These are phyloP conservation scores for Zoysia matrella DNA, from an alignment of 202 grass and related monocot species.

Conservation along the genomic window DNA sequence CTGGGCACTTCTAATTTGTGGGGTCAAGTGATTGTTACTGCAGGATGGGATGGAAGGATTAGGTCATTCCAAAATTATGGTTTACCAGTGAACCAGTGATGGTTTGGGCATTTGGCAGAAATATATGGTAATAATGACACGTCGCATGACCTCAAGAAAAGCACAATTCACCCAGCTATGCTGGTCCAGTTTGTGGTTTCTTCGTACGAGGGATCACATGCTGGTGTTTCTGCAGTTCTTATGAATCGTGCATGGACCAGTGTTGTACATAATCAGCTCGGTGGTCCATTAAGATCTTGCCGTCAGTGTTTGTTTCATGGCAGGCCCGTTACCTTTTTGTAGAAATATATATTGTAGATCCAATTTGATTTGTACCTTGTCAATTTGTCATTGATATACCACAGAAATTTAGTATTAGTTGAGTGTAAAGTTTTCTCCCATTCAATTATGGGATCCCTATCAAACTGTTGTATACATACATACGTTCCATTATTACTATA, in stretches of 20 bases:
- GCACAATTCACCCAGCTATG: constrained; percentile 44
- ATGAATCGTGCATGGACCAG: constrained; percentile 55
- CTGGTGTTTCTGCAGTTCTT: constrained; percentile 42
- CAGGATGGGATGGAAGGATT: constrained; percentile 82
- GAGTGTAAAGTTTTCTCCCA: constrained; percentile 52
- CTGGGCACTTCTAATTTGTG: constrained; percentile 65
- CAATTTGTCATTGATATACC: constrained; percentile 29
- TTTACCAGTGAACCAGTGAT: constrained; percentile 67
- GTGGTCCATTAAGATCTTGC: constrained; percentile 58
- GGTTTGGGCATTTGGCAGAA: constrained; percentile 31
- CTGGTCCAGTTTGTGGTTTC: constrained; percentile 52
- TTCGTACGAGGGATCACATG: constrained; percentile 67
- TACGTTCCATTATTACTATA: constrained; percentile 41
- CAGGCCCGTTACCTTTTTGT: constrained; percentile 53
- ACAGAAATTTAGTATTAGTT: constrained; percentile 29
- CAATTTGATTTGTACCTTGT: constrained; percentile 24
- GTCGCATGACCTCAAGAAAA: constrained; percentile 57
- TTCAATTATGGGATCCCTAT: constrained; percentile 24
- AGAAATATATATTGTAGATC: constrained; percentile 53
- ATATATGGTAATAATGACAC: constrained; percentile 37
- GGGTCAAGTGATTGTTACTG: constrained; percentile 91
- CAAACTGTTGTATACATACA: constrained; percentile 37
- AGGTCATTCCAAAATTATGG: constrained; percentile 90
- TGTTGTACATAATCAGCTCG: constrained; percentile 57
- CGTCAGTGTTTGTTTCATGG: constrained; percentile 46